Evolutionary conservation across 2,329 filamentous ascomycete species (phyloP).

Genomic region (Chrysosphaeria jannelii): DNA sequence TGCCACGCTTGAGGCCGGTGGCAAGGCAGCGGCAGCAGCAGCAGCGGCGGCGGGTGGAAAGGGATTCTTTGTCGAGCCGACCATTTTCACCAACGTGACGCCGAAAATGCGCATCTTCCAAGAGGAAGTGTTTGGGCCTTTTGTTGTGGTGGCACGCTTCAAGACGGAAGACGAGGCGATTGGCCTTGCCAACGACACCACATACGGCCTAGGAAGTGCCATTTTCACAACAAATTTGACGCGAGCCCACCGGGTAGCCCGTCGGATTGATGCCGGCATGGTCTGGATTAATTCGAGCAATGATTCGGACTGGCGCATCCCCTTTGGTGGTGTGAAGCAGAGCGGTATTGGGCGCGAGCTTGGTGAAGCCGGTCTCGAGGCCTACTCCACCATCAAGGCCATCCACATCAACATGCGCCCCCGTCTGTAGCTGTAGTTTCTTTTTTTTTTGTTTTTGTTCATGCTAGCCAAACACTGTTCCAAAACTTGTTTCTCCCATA

Average conservation of each 20-base stretch:
- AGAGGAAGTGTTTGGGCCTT: slow-evolving; percentile 29
- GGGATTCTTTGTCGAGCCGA: slow-evolving; percentile 5
- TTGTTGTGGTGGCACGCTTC: slow-evolving; percentile 21
- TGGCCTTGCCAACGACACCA: slow-evolving; percentile 18
- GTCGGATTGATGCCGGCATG: slow-evolving; percentile 20
- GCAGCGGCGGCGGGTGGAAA: slow-evolving; percentile 1
- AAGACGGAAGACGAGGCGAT: slow-evolving; percentile 19
- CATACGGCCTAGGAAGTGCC: slow-evolving; percentile 22
- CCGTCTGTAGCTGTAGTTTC: slow-evolving; percentile 2
- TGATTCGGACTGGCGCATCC: slow-evolving; percentile 19
- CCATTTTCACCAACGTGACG: slow-evolving; percentile 4
- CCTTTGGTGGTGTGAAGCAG: slow-evolving; percentile 14
- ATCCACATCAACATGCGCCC: slow-evolving; percentile 10
- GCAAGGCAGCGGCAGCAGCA: slow-evolving; percentile 6
- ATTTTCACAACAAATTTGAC: slow-evolving; percentile 24
- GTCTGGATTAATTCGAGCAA: slow-evolving; percentile 17
- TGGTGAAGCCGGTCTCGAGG: slow-evolving; percentile 10
- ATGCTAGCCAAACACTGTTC: slow-evolving; percentile 3
- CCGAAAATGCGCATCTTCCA: slow-evolving; percentile 8
- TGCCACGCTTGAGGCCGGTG: slow-evolving; percentile 24
- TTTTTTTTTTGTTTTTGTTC: too few relatives aligned
- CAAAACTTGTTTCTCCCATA: slow-evolving; percentile 3
- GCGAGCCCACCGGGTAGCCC: slow-evolving; percentile 9
- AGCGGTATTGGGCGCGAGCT: slow-evolving; percentile 11
- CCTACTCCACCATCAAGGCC: slow-evolving; percentile 11